Percentiles rank a stretch among this genome's conserved stretches.
Evolutionary conservation across 2,329 filamentous ascomycete genomes (phyloP).

Genomic region (Colletotrichum brevisporum): DNA sequence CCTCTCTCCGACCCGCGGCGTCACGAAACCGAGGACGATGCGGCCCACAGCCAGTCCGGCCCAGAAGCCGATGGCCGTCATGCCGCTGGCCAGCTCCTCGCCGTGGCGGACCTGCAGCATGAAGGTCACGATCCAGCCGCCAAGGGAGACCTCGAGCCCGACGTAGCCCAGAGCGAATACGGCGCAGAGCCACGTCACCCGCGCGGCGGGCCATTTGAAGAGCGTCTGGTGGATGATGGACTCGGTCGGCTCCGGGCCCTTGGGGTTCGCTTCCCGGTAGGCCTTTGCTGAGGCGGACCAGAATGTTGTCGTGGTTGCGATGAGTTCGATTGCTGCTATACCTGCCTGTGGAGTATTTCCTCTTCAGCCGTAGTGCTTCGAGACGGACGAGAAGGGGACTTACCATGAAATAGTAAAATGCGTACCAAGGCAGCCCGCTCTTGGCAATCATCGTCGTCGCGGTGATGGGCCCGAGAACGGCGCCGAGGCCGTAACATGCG

Average conservation of each 20-base stretch:
- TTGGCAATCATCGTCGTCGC: constrained; percentile 81
- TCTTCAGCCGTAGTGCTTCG: not conserved
- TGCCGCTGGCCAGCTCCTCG: constrained; percentile 77
- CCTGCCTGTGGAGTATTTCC: constrained; percentile 54
- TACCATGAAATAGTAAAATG: constrained; percentile 81
- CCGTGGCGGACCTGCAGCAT: constrained; percentile 83
- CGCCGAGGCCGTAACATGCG: constrained; percentile 79
- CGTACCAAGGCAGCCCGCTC: constrained; percentile 72
- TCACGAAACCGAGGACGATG: constrained; percentile 81
- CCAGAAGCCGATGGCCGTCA: constrained; percentile 87
- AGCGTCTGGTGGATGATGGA: constrained; percentile 13
- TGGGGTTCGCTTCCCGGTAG: constrained; percentile 60
- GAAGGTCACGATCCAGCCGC: constrained; percentile 86
- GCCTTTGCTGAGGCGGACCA: constrained; percentile 71
- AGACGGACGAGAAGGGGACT: constrained; percentile 46
- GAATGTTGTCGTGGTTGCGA: constrained; percentile 68
- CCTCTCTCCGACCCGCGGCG: constrained; percentile 65
- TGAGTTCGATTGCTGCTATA: constrained; percentile 68
- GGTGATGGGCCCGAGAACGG: constrained; percentile 76
- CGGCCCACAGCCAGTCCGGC: constrained; percentile 83
- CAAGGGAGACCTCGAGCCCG: constrained; percentile 81
- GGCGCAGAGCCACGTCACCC: constrained; percentile 75
- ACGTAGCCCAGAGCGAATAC: constrained; percentile 84
- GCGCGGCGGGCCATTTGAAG: not conserved
- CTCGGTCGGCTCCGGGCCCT: constrained; percentile 12